Evolutionary conservation across 139 green algal genomes (phyloP), one percentile per base, ranked within the genome.

Genomic region (Yamagishiella unicocca): DNA sequence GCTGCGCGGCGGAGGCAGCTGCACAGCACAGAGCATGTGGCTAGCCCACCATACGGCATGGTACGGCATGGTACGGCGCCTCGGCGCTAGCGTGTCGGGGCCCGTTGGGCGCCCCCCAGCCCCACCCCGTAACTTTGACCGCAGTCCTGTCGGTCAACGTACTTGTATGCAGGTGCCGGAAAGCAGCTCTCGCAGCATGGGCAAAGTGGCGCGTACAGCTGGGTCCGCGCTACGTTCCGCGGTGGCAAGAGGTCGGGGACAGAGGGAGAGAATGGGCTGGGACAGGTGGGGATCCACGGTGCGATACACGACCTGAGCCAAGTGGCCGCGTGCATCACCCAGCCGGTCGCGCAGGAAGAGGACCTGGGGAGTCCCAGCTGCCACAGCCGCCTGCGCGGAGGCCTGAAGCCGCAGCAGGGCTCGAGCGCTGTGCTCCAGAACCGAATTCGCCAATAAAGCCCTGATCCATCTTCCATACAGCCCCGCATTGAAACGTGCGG

Each of bases 111-210:
- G n/a, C n/a, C n/a, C n/a, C n/a, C n/a, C n/a, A n/a, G n/a, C n/a
- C n/a, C n/a, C n/a, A n/a, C n/a, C n/a, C n/a, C n/a, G n/a, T n/a
- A n/a, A n/a, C n/a, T n/a, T n/a, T n/a, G n/a, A n/a, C n/a, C n/a
- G n/a, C n/a, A n/a, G n/a, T n/a, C n/a, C n/a, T n/a, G n/a, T n/a
- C n/a, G n/a, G n/a, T n/a, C 31, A 35, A 55, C 70, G 12, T 24
- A 78, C 70, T 40, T 78, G 70, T 12, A 78, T 17, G 24, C 70
- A 55, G 17, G 70, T 78, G 70, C 70, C 70, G 9, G 70, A 78
- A 38, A 78, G 70, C 4, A 78, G 37, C 35, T 2, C 19, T 7
- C 70, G 70, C 10, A 78, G 22, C 19, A 14, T 33, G 21, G 4
- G 40, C 38, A 78, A 1, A 1, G 70, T 78, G 40, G 29, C 40